Conservation (phyloP, 139 green algal genomes). For the Astrephomene gubernaculifera region DNA sequence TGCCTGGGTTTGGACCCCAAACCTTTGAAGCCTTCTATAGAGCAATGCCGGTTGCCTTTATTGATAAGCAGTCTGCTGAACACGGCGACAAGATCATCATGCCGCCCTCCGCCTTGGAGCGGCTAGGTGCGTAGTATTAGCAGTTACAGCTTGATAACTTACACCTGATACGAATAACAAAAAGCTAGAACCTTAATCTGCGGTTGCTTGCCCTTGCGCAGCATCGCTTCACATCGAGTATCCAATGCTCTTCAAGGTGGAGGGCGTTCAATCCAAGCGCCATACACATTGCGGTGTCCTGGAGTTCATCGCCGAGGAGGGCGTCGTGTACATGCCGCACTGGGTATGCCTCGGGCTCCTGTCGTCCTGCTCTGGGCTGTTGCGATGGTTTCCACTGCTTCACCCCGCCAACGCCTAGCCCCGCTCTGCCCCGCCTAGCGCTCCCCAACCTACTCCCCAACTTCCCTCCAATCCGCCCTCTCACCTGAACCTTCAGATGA, state of each 20-base stretch:
- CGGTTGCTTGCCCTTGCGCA: slow-evolving; percentile 65
- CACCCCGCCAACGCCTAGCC: too few species aligned
- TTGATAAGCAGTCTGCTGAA: slow-evolving; percentile 92
- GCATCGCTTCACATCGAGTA: slow-evolving; percentile 97
- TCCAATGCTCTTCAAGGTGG: slow-evolving; percentile 98
- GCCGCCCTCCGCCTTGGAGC: slow-evolving; percentile 94
- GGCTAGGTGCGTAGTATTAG: slow-evolving; percentile 79
- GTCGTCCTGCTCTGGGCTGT: too few species aligned
- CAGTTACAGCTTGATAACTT: background rate
- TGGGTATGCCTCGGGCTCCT: slow-evolving; percentile 77
- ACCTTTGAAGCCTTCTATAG: slow-evolving; percentile 88
- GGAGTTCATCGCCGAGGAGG: slow-evolving; percentile 98
- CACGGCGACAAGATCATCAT: slow-evolving; percentile 97
- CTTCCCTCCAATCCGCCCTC: background rate
- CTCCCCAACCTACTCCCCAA: background rate
- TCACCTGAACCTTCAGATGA: slow-evolving; percentile 96
- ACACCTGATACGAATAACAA: background rate
- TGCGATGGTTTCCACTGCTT: too few species aligned
- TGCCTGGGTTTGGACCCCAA: slow-evolving; percentile 1
- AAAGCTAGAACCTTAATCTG: background rate
- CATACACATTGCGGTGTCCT: slow-evolving; percentile 97
- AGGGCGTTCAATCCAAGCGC: slow-evolving; percentile 73
- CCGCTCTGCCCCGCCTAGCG: too few species aligned
- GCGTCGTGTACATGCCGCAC: slow-evolving; percentile 96
- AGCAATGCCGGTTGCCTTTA: slow-evolving; percentile 94